These are phyloP conservation scores for Epicoccum sorghinum DNA, from an alignment of 2,329 filamentous ascomycete genomes.

Conservation along the genomic window DNA sequence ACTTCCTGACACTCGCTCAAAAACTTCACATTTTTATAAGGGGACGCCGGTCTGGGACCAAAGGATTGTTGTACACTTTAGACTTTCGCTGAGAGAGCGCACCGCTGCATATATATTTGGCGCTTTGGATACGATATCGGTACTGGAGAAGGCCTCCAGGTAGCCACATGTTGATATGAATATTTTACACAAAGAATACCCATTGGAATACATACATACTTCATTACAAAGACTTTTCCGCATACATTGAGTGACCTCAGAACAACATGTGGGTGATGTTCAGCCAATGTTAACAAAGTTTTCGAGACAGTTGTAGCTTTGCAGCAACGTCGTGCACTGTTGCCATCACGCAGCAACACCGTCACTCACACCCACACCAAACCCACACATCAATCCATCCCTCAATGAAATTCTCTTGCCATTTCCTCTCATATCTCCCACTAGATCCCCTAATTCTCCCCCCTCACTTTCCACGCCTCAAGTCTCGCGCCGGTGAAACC, in stretches of 20 bases:
- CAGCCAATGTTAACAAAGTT: too few species aligned
- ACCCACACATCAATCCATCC: too few species aligned
- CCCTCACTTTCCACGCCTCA: neutral
- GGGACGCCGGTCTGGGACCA: conserved; percentile 7
- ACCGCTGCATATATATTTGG: conserved; percentile 2
- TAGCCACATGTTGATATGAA: conserved; percentile 14
- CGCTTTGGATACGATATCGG: neutral
- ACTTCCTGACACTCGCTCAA: conserved; percentile 6
- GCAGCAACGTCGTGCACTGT: too few species aligned
- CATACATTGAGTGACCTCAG: too few species aligned
- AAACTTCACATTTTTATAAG: neutral
- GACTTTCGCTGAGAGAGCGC: conserved; percentile 4
- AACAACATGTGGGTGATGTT: too few species aligned
- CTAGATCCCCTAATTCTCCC: neutral
- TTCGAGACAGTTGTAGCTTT: too few species aligned
- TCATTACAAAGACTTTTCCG: neutral
- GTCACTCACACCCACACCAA: too few species aligned
- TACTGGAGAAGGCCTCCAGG: neutral
- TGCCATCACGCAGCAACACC: too few species aligned
- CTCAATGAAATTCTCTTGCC: too few species aligned
- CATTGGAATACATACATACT: neutral
- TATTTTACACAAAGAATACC: conserved; percentile 3
- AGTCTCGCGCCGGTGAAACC: neutral
- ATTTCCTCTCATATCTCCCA: too few species aligned
- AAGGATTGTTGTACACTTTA: conserved; percentile 4